These are phyloP conservation scores for Cucumis variabilis DNA, from an alignment of 331 rosid species.

Conservation along the genomic window DNA sequence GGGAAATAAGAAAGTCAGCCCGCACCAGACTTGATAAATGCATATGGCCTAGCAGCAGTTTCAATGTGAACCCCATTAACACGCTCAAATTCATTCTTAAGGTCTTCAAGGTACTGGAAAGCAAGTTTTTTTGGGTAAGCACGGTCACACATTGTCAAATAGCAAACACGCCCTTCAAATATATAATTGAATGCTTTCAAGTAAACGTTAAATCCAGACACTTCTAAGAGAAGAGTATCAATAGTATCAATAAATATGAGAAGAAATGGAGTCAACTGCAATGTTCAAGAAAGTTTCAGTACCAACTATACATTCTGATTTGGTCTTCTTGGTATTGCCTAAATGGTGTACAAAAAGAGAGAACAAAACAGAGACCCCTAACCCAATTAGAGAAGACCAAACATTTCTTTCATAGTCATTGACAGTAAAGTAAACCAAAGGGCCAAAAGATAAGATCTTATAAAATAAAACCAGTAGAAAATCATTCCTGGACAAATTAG, in stretches of 20 bases:
- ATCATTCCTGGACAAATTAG: not conserved
- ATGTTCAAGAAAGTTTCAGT: not conserved
- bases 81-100: constrained; percentile 97
- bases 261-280: not conserved
- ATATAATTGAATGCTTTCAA: constrained; percentile 77
- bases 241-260: not conserved
- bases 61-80: constrained; percentile 87
- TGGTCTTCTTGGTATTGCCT: not conserved
- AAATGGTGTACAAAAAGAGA: not conserved
- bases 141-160: constrained; percentile 97
- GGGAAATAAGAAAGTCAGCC: constrained; percentile 10
- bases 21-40: constrained; percentile 95
- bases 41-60: constrained; percentile 98
- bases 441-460: not conserved
- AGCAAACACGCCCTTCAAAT: constrained; percentile 94
- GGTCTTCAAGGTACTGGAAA: constrained; percentile 98
- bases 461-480: not conserved
- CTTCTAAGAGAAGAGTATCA: not conserved
- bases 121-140: constrained; percentile 99
- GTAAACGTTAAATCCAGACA: constrained; percentile 42
- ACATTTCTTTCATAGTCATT: not conserved
- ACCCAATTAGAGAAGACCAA: not conserved
- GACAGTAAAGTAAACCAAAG: not conserved
- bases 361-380: not conserved
- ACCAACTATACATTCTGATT: not conserved